Base-by-base conservation (phyloP, 352 stramenopile species). In the Phytophthora cryptogea region DNA sequence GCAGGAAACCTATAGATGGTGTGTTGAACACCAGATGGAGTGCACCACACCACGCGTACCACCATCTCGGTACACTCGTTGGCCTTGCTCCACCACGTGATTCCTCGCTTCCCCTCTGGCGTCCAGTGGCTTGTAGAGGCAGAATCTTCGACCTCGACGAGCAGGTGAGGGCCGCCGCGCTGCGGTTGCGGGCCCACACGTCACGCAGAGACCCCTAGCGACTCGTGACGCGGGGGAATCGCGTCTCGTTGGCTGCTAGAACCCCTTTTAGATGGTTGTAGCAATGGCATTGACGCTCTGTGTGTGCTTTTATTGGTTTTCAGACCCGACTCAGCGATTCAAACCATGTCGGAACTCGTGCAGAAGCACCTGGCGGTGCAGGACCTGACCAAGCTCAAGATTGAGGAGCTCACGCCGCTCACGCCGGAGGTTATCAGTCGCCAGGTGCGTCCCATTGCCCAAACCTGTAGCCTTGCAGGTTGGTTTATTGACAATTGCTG, bases 351-450 rank as follows among this genome's bases (percentile, higher is more conserved):
- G 50, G 83, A 91, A 70, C 73, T 66, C 59, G 68, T 86, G 33
- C 80, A 90, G 70, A 87, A 87, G 61, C 83, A 93, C 55, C 66
- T 95, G 27, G 86, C 85, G 39, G 81, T 94, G 60, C 96, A 99
- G 80, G 90, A 99, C 80, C 81, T 99, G 54, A 78, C 78, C 20
- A 97, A 92, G 54, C 83, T 99, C 39, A 98, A 99, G 80, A 73
- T 96, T 8, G 87, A 93, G 44, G 93, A 97, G 54, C 89, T 99
- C 52, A 99, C 94, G 16, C 97, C 97, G 28, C 81, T 99, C 31
- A 99, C 96, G 23, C 97, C 96, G 1, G 97, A 99, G 78, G 97
- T 99, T 54, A 97, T 98, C 76, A 93, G 83, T 89, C 85, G 87
- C 59, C 83, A 92, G 49, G 61, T 69, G 8, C 14, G 47, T 44